These are phyloP conservation scores for Tetrahymena thermophila DNA, from an alignment of 73 alveolate species.

Conservation along the genomic window DNA sequence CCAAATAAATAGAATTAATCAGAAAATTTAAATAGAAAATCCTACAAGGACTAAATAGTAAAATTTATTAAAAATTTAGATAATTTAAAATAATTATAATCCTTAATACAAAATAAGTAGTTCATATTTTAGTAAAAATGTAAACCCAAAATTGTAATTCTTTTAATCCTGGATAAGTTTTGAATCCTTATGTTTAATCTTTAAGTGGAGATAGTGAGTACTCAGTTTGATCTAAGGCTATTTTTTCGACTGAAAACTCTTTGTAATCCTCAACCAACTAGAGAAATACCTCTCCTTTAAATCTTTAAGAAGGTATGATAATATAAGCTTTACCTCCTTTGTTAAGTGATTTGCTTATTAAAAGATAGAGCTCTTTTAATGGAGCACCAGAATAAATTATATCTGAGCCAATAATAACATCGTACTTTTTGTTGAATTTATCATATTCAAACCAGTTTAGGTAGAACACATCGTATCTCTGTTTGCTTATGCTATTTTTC, in stretches of 20 bases:
- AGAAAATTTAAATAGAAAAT: not conserved
- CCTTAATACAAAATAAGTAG: not conserved
- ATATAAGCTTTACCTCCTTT: slow-evolving; percentile 41
- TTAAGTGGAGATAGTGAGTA: slow-evolving; percentile 31
- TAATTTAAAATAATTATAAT: not conserved
- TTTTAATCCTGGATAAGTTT: not conserved
- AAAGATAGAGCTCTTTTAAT: slow-evolving; percentile 29
- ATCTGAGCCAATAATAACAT: slow-evolving; percentile 52
- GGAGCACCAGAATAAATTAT: slow-evolving; percentile 48
- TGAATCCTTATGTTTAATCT: slow-evolving; percentile 8
- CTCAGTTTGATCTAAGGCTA: slow-evolving; percentile 19
- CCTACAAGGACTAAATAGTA: not conserved
- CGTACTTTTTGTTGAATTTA: slow-evolving; percentile 39
- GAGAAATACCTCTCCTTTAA: slow-evolving; percentile 46
- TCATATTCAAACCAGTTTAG: slow-evolving; percentile 46
- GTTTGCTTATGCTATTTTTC: not conserved
- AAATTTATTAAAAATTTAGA: not conserved
- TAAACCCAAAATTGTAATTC: not conserved
- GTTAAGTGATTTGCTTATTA: slow-evolving; percentile 43
- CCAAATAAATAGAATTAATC: not conserved
- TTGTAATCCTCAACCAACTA: slow-evolving; percentile 35
- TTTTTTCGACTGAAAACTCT: slow-evolving; percentile 31
- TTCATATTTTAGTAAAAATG: not conserved
- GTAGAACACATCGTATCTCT: slow-evolving; percentile 34
- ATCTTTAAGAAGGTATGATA: slow-evolving; percentile 51